Evolutionary conservation across 331 rosid genomes (phyloP).

Genomic region (Phaseolus coccineus): DNA sequence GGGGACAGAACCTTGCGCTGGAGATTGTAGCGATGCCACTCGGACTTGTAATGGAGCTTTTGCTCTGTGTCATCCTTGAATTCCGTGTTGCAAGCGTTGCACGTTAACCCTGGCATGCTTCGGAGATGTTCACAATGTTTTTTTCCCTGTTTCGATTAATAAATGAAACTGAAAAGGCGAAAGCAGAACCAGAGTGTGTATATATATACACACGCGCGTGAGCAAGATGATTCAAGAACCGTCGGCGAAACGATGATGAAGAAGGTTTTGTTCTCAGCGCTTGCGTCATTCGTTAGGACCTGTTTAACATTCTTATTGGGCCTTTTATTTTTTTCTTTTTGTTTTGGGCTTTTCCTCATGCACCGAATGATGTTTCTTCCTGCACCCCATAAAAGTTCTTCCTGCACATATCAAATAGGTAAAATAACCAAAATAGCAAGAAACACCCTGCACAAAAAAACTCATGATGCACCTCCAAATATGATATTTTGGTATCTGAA

Average conservation of each 20-base stretch:
- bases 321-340: too few species aligned
- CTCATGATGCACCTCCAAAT: too few species aligned
- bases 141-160: background rate
- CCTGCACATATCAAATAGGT: too few species aligned
- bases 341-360: too few species aligned
- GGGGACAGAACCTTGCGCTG: slow-evolving; percentile 83
- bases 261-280: background rate
- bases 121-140: background rate
- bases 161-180: background rate
- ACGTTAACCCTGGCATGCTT: slow-evolving; percentile 66
- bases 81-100: slow-evolving; percentile 93
- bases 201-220: background rate
- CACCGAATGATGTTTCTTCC: too few species aligned
- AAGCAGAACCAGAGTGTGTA: background rate
- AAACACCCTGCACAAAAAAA: too few species aligned
- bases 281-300: slow-evolving; percentile 17
- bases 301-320: background rate
- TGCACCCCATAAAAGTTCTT: too few species aligned
- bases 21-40: slow-evolving; percentile 99
- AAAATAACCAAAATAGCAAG: too few species aligned
- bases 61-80: slow-evolving; percentile 68
- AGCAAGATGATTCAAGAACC: background rate
- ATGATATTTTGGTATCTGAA: too few species aligned
- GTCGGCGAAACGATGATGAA: background rate
- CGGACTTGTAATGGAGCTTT: slow-evolving; percentile 92